Conservation (phyloP, 73 alveolate species). For the Tetrahymena malaccensis region DNA sequence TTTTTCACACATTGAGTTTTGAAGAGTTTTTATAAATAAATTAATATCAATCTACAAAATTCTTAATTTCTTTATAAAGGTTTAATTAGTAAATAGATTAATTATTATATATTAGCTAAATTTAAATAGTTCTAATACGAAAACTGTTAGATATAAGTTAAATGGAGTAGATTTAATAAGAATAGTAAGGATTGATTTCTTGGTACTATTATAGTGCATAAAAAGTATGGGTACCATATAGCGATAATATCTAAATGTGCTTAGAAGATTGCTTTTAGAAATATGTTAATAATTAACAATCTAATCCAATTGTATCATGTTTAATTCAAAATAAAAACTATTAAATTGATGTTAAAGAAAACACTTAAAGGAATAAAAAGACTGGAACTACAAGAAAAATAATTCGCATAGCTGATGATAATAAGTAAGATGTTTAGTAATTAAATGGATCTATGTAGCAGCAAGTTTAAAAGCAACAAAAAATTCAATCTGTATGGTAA, state of each 20-base stretch:
- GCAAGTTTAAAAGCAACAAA: not conserved
- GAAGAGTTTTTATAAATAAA: too few species aligned
- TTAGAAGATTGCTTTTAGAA: not conserved
- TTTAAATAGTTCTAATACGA: too few species aligned
- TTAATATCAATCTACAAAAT: too few species aligned
- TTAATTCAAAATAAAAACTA: not conserved
- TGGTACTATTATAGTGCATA: not conserved
- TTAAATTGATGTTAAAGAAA: not conserved
- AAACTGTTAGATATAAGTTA: too few species aligned
- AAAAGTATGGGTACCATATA: not conserved
- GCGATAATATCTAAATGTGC: not conserved
- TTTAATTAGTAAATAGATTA: too few species aligned
- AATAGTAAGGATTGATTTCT: not conserved
- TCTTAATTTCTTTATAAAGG: too few species aligned
- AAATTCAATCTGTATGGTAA: not conserved
- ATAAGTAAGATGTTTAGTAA: not conserved
- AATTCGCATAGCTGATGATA: not conserved
- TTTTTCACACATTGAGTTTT: too few species aligned
- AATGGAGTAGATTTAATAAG: not conserved
- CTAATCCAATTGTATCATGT: not conserved
- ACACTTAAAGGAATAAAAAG: not conserved
- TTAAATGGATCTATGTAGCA: not conserved
- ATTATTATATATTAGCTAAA: too few species aligned
- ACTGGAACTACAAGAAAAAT: not conserved
- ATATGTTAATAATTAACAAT: not conserved